Conservation (phyloP, 805 yeast species). For the Yamadazyma endophytica region DNA sequence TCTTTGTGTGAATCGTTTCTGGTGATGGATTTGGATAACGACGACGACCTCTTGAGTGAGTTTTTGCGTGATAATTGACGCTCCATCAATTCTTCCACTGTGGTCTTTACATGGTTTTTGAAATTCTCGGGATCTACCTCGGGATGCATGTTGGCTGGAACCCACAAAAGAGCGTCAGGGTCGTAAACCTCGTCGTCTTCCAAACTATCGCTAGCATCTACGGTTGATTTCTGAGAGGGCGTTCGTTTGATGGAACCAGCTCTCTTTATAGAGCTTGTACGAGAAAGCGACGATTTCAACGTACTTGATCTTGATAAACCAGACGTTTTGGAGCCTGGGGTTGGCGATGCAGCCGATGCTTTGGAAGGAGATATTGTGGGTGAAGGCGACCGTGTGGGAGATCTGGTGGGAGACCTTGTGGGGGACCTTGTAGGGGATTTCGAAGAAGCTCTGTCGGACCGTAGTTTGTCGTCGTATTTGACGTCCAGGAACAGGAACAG, state of each 20-base stretch:
- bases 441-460: slow-evolving; percentile 1
- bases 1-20: slow-evolving; percentile 10
- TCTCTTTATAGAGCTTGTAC: slow-evolving; percentile 5
- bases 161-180: slow-evolving; percentile 68
- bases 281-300: neutral
- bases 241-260: slow-evolving; percentile 1
- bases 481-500: slow-evolving; percentile 16
- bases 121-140: slow-evolving; percentile 90
- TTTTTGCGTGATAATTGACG: slow-evolving; percentile 26
- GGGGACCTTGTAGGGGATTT: slow-evolving; percentile 1
- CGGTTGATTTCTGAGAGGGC: slow-evolving; percentile 11
- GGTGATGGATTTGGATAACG: slow-evolving; percentile 16
- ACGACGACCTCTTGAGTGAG: slow-evolving; percentile 21
- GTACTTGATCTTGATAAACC: slow-evolving; percentile 5
- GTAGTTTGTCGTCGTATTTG: slow-evolving; percentile 5
- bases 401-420: slow-evolving; percentile 2
- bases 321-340: neutral
- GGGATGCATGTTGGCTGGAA: slow-evolving; percentile 92
- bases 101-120: slow-evolving; percentile 57
- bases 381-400: slow-evolving; percentile 8
- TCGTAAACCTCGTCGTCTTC: slow-evolving; percentile 15
- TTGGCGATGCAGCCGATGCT: neutral
- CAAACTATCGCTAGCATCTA: slow-evolving; percentile 18
- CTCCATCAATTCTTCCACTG: slow-evolving; percentile 50
- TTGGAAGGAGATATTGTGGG: slow-evolving; percentile 4